Percentiles rank a stretch among this genome's conserved stretches.
These are phyloP conservation scores for Polyplosphaeria fusca DNA, from an alignment of 495 filamentous ascomycete genomes.

Conservation along the genomic window DNA sequence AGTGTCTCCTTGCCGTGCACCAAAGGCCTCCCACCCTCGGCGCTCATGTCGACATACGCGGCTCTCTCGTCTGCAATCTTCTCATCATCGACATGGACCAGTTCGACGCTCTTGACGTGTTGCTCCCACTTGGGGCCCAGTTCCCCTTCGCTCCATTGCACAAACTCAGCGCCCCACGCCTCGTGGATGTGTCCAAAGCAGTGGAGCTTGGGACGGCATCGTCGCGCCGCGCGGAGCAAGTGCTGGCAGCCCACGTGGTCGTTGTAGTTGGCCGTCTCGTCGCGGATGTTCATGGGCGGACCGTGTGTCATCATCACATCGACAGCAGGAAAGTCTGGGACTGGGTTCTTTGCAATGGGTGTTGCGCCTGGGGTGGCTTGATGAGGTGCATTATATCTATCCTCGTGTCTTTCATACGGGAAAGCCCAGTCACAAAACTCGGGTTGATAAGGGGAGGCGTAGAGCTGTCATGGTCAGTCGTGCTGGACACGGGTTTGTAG, in stretches of 20 bases:
- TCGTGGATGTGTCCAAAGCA: slow-evolving; percentile 78
- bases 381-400: slow-evolving; percentile 52
- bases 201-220: slow-evolving; percentile 56
- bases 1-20: slow-evolving; percentile 57
- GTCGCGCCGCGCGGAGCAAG: slow-evolving; percentile 56
- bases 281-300: slow-evolving; percentile 60
- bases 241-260: slow-evolving; percentile 54
- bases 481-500: not conserved
- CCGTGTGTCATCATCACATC: slow-evolving; percentile 75
- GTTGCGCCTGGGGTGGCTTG: slow-evolving; percentile 17
- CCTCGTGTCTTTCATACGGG: slow-evolving; percentile 52
- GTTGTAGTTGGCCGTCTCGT: slow-evolving; percentile 39
- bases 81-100: slow-evolving; percentile 44
- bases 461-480: slow-evolving; percentile 46
- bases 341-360: slow-evolving; percentile 46
- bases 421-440: slow-evolving; percentile 62
- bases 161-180: slow-evolving; percentile 63
- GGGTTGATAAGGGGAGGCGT: slow-evolving; percentile 67
- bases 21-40: slow-evolving; percentile 38
- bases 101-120: slow-evolving; percentile 36
- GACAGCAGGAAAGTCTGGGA: slow-evolving; percentile 49
- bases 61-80: slow-evolving; percentile 45
- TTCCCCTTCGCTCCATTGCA: slow-evolving; percentile 47
- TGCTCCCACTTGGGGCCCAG: slow-evolving; percentile 20
- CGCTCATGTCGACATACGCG: slow-evolving; percentile 48